Evolutionary conservation across 495 filamentous ascomycete species (phyloP).

Genomic region (Aspergillus steynii): DNA sequence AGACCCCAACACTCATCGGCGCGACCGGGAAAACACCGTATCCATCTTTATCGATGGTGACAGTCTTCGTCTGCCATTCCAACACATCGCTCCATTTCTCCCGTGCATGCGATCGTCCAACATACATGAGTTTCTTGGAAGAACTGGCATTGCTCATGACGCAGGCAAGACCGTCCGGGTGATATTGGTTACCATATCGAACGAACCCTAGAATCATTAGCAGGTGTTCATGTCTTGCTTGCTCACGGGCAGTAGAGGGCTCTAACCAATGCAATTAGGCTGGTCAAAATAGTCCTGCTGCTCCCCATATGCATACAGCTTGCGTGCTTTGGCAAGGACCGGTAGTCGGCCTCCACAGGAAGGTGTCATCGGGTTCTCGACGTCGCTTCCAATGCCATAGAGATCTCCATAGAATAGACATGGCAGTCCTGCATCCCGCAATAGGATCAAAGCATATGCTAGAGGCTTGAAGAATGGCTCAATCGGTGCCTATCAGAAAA

Average conservation of each 20-base stretch:
- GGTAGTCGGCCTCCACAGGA: slow-evolving; percentile 62
- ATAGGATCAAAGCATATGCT: slow-evolving; percentile 64
- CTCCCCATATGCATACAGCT: slow-evolving; percentile 67
- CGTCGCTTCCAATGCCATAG: slow-evolving; percentile 61
- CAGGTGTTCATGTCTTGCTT: no score
- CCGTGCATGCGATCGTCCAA: slow-evolving; percentile 56
- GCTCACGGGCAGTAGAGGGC: not conserved
- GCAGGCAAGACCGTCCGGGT: slow-evolving; percentile 55
- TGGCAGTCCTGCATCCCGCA: slow-evolving; percentile 64
- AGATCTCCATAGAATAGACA: slow-evolving; percentile 76
- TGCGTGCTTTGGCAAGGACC: slow-evolving; percentile 61
- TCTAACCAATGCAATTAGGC: slow-evolving; percentile 60
- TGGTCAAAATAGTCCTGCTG: slow-evolving; percentile 71
- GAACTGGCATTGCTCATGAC: slow-evolving; percentile 57
- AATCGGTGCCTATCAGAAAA: slow-evolving; percentile 43
- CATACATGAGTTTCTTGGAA: slow-evolving; percentile 58
- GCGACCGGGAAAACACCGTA: slow-evolving; percentile 56
- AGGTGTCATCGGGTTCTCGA: slow-evolving; percentile 51
- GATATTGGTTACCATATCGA: slow-evolving; percentile 56
- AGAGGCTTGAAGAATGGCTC: slow-evolving; percentile 58
- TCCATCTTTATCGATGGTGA: slow-evolving; percentile 56
- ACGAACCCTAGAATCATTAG: no score
- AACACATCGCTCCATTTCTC: slow-evolving; percentile 66
- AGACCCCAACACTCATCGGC: slow-evolving; percentile 57
- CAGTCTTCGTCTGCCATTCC: slow-evolving; percentile 41